Evolutionary conservation across 75 land plant species (phyloP).

Genomic region (Adiantum capillusveneris): DNA sequence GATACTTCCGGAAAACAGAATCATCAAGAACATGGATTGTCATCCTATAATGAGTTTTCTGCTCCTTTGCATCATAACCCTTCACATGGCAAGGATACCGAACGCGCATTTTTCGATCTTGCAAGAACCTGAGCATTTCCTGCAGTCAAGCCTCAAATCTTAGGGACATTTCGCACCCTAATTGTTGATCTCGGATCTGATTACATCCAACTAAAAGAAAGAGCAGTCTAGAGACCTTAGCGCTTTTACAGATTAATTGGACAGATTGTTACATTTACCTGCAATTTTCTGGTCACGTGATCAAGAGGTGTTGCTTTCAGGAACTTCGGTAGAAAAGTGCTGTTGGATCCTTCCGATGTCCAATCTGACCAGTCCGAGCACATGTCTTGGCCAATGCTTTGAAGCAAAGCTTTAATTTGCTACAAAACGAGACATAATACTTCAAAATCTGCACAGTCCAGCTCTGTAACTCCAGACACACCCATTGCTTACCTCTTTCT

Average conservation of each 20-base stretch:
- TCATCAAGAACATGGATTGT: conserved; percentile 85
- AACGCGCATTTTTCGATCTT: neutral
- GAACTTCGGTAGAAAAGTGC: conserved; percentile 58
- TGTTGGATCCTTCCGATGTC: conserved; percentile 43
- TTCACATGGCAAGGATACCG: conserved; percentile 1
- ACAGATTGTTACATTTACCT: no score
- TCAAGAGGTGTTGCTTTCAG: conserved; percentile 73
- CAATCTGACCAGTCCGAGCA: conserved; percentile 72
- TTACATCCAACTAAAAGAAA: no score
- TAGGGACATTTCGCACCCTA: no score
- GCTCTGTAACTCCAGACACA: no score
- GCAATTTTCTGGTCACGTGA: conserved; percentile 69
- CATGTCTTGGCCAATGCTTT: conserved; percentile 62
- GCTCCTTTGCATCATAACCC: neutral
- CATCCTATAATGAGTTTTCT: conserved; percentile 56
- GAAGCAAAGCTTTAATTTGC: conserved; percentile 89
- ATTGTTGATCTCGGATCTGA: no score
- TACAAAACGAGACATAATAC: conserved; percentile 23
- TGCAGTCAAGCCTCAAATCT: conserved; percentile 7
- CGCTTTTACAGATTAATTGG: no score
- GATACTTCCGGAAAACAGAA: conserved; percentile 82
- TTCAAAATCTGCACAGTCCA: no score
- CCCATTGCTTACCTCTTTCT: conserved; percentile 64
- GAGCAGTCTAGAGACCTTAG: no score
- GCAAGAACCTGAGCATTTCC: conserved; percentile 52